Base-by-base conservation (phyloP, 169 alveolate species). In the Plasmodium blacklocki region DNA sequence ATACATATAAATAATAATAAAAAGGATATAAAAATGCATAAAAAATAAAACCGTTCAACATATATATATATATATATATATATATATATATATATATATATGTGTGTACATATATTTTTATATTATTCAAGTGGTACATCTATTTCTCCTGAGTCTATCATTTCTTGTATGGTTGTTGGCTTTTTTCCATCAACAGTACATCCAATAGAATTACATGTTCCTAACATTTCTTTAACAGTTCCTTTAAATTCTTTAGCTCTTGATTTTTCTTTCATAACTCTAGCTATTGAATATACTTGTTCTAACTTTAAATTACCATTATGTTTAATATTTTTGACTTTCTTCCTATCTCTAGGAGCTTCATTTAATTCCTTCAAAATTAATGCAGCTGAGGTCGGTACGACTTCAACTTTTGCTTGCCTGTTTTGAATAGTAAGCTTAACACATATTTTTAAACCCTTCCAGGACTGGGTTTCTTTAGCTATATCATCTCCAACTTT, bases 401-500 rank as follows among this genome's bases (percentile, higher is more conserved):
- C 95, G 39, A 98, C 98, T 80, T 96, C 98, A 59, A 98, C 96
- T 74, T 95, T 94, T 72, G 97, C 97, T 88, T 96, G 96, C 89
- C 98, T 96, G 93, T 96, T 96, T 78, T 93, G 97, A 66, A 97
- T 96, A 60, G 98, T 95, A 47, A 97, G 97, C 97, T 97, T 96
- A 83, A 95, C 99, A 83, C 98, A 96, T 2, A 98, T 98, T 89
- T 98, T 97, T 93, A 98, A 95, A 52, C 99, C 99, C 93, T 97
- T 97, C 99, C 99, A 98, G 56, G 96, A 97, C 74, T 94, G 93
- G 6, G 99, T 97, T 78, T 98, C 99, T 94, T 98, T 98, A 73
- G 98, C 98, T 92, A 98, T 98, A 70, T 98, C 99, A 74, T 98
- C 99, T 72, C 99, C 99, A 49, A 97, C 98, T 95, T 98, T 98